Evolutionary conservation across 305 asterid species (phyloP), one percentile per base, ranked within the genome.

Genomic region (Fraxinus paxiana): DNA sequence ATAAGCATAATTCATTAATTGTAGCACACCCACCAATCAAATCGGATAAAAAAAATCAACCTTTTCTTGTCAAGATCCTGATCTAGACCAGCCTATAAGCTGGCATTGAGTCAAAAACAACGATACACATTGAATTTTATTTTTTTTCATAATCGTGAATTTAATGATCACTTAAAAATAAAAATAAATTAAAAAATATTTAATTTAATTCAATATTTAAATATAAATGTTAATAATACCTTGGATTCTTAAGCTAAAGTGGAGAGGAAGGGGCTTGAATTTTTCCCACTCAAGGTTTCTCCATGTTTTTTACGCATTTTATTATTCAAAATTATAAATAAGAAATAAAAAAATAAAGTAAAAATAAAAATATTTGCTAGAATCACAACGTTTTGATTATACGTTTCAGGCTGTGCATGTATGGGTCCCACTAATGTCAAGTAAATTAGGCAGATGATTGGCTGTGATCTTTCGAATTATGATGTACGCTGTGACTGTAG

Each of bases 41-140:
- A 38, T 56, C 8, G 26, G n/a, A 2, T 20, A 13, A 84, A 74
- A 61, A 28, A 28, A 61, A 54, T 43, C 38, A 70, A 69, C 30
- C 38, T 46, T 59, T 34, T 81, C 63, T 74, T 65, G 51, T 61
- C 56, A 73, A n/a, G 85, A 86, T 84, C 87, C 67, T 75, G 87
- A 81, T 81, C 83, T 54, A 18, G n/a, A 75, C 75, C 82, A n/a
- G 78, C 73, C 9, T 18, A 1, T 20, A 61, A 63, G 51, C 80
- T 61, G 54, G 81, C 80, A 85, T 82, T 69, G 15, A 1, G n/a
- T 15, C 22, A 9, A 46, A 34, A 24, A 63, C 10, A 18, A 18
- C 30, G 70, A 79, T 51, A 77, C n/a, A 15, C 0, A 67, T 71
- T 63, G 3, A 31, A 13, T 0, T 28, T 63, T 63, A 37, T 6